A percentile compares a stretch with the other conserved stretches of the same genome.
These are phyloP conservation scores for Nemania abortiva DNA, from an alignment of 2,329 filamentous ascomycete species.

Conservation along the genomic window DNA sequence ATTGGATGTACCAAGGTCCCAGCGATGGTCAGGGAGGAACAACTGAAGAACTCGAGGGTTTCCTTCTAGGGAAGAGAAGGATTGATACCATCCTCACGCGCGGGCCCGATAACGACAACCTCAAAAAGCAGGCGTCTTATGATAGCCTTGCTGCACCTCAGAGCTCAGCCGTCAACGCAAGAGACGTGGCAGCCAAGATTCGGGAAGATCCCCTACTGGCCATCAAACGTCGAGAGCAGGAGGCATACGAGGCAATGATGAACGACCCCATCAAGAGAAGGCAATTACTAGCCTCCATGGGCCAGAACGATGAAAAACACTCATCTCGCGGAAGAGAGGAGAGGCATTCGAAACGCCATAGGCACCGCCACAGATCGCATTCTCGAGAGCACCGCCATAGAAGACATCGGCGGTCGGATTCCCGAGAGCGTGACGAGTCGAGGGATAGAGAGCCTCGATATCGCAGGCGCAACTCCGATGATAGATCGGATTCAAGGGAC, in stretches of 20 bases:
- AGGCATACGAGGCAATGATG: slow-evolving; percentile 83
- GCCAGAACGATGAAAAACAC: slow-evolving; percentile 62
- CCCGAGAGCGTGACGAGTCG: slow-evolving; percentile 56
- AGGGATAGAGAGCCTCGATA: slow-evolving; percentile 56
- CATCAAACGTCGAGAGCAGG: slow-evolving; percentile 92
- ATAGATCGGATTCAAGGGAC: slow-evolving; percentile 53
- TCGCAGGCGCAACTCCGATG: slow-evolving; percentile 60
- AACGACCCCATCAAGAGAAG: slow-evolving; percentile 77
- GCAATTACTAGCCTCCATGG: slow-evolving; percentile 74
- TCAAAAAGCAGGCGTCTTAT: slow-evolving; percentile 78
- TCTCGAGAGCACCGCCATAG: slow-evolving; percentile 54
- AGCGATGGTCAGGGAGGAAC: slow-evolving; percentile 80
- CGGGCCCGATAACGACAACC: slow-evolving; percentile 81
- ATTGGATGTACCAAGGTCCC: slow-evolving; percentile 98
- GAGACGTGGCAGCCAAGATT: slow-evolving; percentile 88
- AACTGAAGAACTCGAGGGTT: slow-evolving; percentile 92
- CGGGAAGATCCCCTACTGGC: slow-evolving; percentile 91
- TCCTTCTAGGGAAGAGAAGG: slow-evolving; percentile 89
- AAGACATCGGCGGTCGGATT: slow-evolving; percentile 57
- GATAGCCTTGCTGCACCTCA: slow-evolving; percentile 72
- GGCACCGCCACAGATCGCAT: slow-evolving; percentile 52
- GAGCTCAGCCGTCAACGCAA: slow-evolving; percentile 74
- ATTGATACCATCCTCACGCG: slow-evolving; percentile 87
- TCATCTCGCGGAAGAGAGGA: slow-evolving; percentile 57
- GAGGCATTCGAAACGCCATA: slow-evolving; percentile 58